Percentiles rank a stretch among this genome's conserved stretches.
Evolutionary conservation across 352 stramenopile species (phyloP).

Genomic region (Phytophthora pini): DNA sequence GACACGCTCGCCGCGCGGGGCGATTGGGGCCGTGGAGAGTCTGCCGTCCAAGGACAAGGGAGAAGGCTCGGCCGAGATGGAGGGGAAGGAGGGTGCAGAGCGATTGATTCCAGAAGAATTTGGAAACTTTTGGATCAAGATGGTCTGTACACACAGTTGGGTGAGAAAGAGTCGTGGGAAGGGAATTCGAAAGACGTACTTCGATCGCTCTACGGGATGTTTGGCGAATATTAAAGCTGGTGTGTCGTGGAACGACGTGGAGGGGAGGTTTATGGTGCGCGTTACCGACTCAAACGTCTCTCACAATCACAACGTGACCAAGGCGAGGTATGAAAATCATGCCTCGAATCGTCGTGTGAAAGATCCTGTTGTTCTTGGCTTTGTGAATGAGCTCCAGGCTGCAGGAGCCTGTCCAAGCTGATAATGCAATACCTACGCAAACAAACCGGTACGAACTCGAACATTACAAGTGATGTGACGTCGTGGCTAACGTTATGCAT

Average conservation of each 20-base stretch:
- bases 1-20: no score
- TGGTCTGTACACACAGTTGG: conserved; percentile 3
- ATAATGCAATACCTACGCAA: no score
- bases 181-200: background rate
- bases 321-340: background rate
- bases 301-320: conserved; percentile 10
- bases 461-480: no score
- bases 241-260: conserved; percentile 1
- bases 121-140: conserved; percentile 9
- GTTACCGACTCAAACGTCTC: background rate
- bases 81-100: background rate
- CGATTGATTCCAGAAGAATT: background rate
- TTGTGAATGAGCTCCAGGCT: conserved; percentile 12
- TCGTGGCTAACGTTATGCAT: background rate
- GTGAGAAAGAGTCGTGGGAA: background rate
- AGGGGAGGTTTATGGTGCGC: conserved; percentile 2
- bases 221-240: conserved; percentile 11
- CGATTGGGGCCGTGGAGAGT: no score
- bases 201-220: conserved; percentile 10
- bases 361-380: background rate
- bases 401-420: background rate
- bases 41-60: no score
- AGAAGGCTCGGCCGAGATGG: no score
- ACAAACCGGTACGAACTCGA: no score
- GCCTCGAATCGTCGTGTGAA: no score